Base-by-base conservation (phyloP, 2,329 filamentous ascomycete genomes). In the Aspergillus caelatus region DNA sequence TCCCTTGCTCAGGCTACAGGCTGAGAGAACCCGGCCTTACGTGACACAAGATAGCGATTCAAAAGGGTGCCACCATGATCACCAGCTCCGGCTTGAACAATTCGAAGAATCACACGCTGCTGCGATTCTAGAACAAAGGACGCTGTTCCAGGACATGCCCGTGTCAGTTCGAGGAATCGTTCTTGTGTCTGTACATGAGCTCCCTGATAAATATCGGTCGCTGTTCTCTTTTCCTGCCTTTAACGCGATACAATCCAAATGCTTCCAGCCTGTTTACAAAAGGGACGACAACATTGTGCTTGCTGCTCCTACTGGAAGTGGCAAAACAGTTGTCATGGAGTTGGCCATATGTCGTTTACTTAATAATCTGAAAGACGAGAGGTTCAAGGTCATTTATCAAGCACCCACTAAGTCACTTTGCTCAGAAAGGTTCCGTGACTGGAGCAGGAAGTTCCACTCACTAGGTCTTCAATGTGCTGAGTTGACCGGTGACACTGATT, bases 361-460 rank as follows among this genome's bases (percentile, higher is more conserved):
- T 30, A 83, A 84, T 41, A 82, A 79, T 5, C 82, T 85, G 55
- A 82, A 75, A 71, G 85, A 78, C 71, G 87, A 78, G 73, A 81
- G 88, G 55, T 93, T 89, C 83, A 96, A 96, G 75, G 88, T 94
- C 50, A 85, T 96, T 3, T 96, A 96, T 70, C 90, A 92, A 77
- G 92, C 92, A 12, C 93, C 92, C 0, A 94, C 91, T 0, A 96
- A 95, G 68, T 91, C 92, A 0, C 81, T 96, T 1, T 96, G 92
- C 72, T 85, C 89, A 0, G 92, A 96, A 72, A 82, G 91, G 43
- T 85, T 90, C 57, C 85, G 86, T 56, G 92, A 96, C 70, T 96
- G 93, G 92, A 84, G 88, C 64, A 82, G 81, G 55, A 95, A 93
- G 70, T 94, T 96, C 71, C 82, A 81, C 28, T 80, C 85, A 16